phyloP scores from a whole-genome alignment of 1,284 basidiomycete species.

The Cutaneotrichosporon dermatis region DNA sequence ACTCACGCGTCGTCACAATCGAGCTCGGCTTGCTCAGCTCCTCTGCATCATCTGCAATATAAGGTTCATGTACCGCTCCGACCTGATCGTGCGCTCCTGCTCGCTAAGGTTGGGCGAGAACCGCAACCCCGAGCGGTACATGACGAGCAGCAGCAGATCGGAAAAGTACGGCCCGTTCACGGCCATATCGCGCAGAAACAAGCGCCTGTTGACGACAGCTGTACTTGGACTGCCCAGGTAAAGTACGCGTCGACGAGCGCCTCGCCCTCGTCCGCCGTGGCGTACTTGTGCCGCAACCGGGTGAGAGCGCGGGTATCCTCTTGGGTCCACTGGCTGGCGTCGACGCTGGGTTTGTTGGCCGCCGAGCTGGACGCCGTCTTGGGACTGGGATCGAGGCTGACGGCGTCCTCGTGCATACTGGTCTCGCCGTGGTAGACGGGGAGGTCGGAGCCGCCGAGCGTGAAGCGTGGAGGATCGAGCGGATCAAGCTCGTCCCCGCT shows the following conservation, averaged over 20 bases:
- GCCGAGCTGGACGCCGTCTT: neutral
- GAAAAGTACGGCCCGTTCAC: conserved; percentile 23
- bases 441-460: conserved; percentile 16
- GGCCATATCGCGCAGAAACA: conserved; percentile 28
- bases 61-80: conserved; percentile 20
- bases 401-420: conserved; percentile 16
- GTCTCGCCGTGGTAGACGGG: conserved; percentile 21
- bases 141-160: conserved; percentile 22
- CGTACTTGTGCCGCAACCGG: conserved; percentile 22
- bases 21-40: conserved; percentile 20
- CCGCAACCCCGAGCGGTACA: conserved; percentile 21
- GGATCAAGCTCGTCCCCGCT: neutral
- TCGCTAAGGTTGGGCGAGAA: conserved; percentile 20
- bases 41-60: conserved; percentile 21
- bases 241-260: conserved; percentile 22
- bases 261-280: conserved; percentile 23
- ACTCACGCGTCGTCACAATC: conserved; percentile 16
- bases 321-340: conserved; percentile 14
- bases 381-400: conserved; percentile 4
- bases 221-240: conserved; percentile 17
- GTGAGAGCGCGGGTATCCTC: conserved; percentile 18
- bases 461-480: conserved; percentile 22
- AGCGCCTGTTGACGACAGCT: conserved; percentile 13
- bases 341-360: conserved; percentile 3
- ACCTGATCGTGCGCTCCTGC: conserved; percentile 17